Evolutionary conservation across 176 grass and related monocot species (phyloP), one percentile per base, ranked within the genome.

Genomic region (Echinochloa phyllopogon): DNA sequence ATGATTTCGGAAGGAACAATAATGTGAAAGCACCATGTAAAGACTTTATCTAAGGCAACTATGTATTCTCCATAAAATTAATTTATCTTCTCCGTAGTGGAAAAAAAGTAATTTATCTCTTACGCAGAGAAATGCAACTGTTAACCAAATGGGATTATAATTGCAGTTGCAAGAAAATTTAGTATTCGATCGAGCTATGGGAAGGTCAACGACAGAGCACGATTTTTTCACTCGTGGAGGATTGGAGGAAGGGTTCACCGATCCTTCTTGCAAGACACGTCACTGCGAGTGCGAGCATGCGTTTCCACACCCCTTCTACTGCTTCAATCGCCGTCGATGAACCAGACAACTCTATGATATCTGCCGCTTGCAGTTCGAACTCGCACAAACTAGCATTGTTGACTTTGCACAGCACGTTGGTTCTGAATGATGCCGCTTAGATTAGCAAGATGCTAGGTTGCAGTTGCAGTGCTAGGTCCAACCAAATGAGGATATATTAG

Each of bases 381-480:
- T 48, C 9, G 29, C 7, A 6, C 83, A 56, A 42, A 69, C 36
- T 17, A 57, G 36, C 13, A n/a, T n/a, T 49, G 67, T 77, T 76
- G 77, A 82, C 62, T 86, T 71, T 76, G 39, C 36, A 23, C 49
- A 72, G 14, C 78, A 82, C 63, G 72, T 70, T 76, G 51, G 53
- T 61, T 82, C 62, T 70, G 65, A 78, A 76, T 81, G 75, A 88
- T 36, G 24, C n/a, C 10, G 53, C 16, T 65, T 10, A 72, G 27
- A 29, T 45, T 72, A 65, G 57, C 6, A 47, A 20, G 61, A 10
- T 51, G 24, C n/a, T 74, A 38, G 64, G 52, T 47, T 68, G 23
- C 11, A 4, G 24, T 48, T 48, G 43, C 20, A n/a, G n/a, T n/a
- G 6, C 18, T 37, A 47, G 38, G 67, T 42, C 58, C 59, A 81